These are phyloP conservation scores for Chrysoporthe cubensis DNA, from an alignment of 2,329 filamentous ascomycete species.

Conservation along the genomic window DNA sequence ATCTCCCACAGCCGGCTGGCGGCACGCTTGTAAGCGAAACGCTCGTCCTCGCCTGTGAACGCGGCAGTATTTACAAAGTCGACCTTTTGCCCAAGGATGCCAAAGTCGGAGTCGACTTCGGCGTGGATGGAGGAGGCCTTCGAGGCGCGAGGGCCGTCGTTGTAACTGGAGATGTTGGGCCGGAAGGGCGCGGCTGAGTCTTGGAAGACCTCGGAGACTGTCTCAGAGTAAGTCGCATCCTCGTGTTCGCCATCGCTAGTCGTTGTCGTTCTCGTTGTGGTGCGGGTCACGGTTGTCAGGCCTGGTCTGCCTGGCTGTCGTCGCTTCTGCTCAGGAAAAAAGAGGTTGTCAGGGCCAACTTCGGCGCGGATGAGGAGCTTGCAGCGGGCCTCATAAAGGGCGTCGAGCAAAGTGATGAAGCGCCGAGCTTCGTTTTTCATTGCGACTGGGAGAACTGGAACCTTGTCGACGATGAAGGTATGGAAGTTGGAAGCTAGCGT, in stretches of 20 bases:
- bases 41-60: conserved; percentile 80
- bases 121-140: conserved; percentile 54
- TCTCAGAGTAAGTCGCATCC: conserved; percentile 67
- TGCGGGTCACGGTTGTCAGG: conserved; percentile 10
- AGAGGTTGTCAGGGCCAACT: conserved; percentile 71
- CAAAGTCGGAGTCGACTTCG: conserved; percentile 62
- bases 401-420: conserved; percentile 80
- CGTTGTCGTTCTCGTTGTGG: conserved; percentile 47
- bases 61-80: conserved; percentile 69
- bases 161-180: conserved; percentile 74
- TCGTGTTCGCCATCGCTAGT: conserved; percentile 34
- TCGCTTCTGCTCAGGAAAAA: conserved; percentile 67
- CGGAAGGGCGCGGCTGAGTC: conserved; percentile 77
- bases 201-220: conserved; percentile 75
- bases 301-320: conserved; percentile 26
- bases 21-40: conserved; percentile 80
- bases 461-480: conserved; percentile 72
- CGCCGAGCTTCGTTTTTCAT: conserved; percentile 82
- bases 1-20: conserved; percentile 82
- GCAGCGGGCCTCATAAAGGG: conserved; percentile 80
- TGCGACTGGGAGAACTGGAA: conserved; percentile 68
- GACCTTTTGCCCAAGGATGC: conserved; percentile 43
- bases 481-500: conserved; percentile 80
- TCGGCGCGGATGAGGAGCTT: conserved; percentile 72
- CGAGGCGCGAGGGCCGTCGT: conserved; percentile 36